Base-by-base conservation (phyloP, 306 rosid genomes). In the Trifolium subterraneum region DNA sequence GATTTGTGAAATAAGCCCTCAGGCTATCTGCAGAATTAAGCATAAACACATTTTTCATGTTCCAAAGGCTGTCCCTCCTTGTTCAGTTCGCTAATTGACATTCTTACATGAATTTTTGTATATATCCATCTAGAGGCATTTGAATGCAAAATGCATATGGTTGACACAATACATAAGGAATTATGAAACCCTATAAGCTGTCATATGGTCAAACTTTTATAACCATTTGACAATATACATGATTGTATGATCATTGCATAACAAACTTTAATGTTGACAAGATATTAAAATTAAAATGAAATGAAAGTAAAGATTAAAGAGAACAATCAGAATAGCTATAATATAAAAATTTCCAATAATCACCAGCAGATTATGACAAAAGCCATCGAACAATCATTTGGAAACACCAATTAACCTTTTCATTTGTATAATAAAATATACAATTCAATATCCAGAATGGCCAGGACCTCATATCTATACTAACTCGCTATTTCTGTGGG, bases 321-420 rank as follows among this genome's bases (percentile, higher is more conserved):
- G 13, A 44, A 19, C 4, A 10, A 52, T 52, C 5, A 29, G 39
- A 55, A 4, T 4, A 6, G 2, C 16, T 11, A 2, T 11, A 56
- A 23, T 56, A 56, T 11, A n/a, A 12, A 60, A 19, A 60, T 7
- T 60, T 27, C 60, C 61, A 51, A 20, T 4, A 50, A 61, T 52
- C 18, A 38, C 19, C 36, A 20, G 35, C 9, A 60, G 48, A 59
- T 67, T 80, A 66, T 62, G 47, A 81, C 77, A 76, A 70, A 70
- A 68, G 76, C 39, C 52, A 70, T 7, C 0, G 14, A 75, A 73
- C 29, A 25, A 12, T 11, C 5, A 52, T 75, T 52, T 70, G 29
- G 7, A 44, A 75, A 54, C 23, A 29, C 71, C 42, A 62, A 52
- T 65, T 33, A 63, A 33, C 47, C 39, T 45, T 62, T 64, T 45